phyloP scores from a whole-genome alignment of 1,284 basidiomycete genomes.

The Cerrena zonata region DNA sequence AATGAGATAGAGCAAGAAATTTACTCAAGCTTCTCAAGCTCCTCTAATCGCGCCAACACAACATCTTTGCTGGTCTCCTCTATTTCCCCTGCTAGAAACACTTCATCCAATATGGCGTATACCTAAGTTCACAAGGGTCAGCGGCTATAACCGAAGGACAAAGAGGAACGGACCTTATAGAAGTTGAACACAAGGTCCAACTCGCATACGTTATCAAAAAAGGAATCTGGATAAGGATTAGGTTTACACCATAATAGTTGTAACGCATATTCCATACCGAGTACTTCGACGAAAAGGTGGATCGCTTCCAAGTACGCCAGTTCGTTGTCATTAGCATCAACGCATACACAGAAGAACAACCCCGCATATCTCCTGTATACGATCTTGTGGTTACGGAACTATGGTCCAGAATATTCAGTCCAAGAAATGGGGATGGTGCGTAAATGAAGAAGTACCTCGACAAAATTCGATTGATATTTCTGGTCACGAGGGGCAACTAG shows the following conservation, averaged over 20 bases:
- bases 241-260: no score
- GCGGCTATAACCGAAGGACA: not conserved
- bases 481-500: constrained; percentile 95
- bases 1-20: no score
- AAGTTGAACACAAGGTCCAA: constrained; percentile 97
- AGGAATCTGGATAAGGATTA: constrained; percentile 65
- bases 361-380: constrained; percentile 95
- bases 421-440: no score
- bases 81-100: constrained; percentile 97
- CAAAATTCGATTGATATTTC: constrained; percentile 98
- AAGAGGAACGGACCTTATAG: constrained; percentile 70
- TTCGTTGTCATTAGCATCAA: constrained; percentile 97
- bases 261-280: constrained; percentile 70
- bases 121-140: constrained; percentile 47
- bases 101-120: constrained; percentile 95
- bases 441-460: constrained; percentile 66
- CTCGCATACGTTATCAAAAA: constrained; percentile 98
- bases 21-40: constrained; percentile 83
- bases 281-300: constrained; percentile 96
- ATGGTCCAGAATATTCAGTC: not conserved
- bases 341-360: constrained; percentile 95
- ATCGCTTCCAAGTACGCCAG: constrained; percentile 95
- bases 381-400: constrained; percentile 95
- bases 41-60: constrained; percentile 83
- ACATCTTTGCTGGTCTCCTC: constrained; percentile 97